phyloP scores from a whole-genome alignment of 2,329 filamentous ascomycete species.

The Verticillium nonalfalfae region DNA sequence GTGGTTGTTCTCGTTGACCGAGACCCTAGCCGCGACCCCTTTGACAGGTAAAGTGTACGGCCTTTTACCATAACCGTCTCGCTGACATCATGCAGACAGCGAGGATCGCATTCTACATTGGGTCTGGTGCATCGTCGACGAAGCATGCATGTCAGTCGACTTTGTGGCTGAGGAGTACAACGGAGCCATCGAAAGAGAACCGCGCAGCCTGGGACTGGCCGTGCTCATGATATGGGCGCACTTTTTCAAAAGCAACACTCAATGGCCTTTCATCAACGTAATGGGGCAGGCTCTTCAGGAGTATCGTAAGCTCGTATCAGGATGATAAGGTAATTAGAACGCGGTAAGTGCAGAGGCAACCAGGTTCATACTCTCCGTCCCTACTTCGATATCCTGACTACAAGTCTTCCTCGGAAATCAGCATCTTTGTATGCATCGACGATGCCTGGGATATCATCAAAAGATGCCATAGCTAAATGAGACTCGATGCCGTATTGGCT shows the following conservation, averaged over 20 bases:
- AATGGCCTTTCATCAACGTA: constrained; percentile 41
- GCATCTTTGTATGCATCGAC: constrained; percentile 15
- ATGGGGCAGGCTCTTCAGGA: constrained; percentile 31
- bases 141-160: constrained; percentile 31
- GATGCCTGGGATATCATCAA: constrained; percentile 18
- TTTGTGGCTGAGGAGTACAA: constrained; percentile 27
- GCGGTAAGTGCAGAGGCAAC: background rate
- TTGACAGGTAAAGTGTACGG: constrained; percentile 18
- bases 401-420: constrained; percentile 12
- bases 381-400: constrained; percentile 16
- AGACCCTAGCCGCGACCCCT: constrained; percentile 11
- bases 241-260: constrained; percentile 39
- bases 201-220: constrained; percentile 26
- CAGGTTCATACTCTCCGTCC: background rate
- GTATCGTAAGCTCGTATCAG: constrained; percentile 17
- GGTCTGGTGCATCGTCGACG: constrained; percentile 37
- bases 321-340: background rate
- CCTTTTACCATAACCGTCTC: background rate
- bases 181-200: constrained; percentile 12
- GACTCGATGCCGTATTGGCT: constrained; percentile 16
- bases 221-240: constrained; percentile 38
- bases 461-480: constrained; percentile 18
- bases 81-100: constrained; percentile 19
- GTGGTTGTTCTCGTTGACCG: constrained; percentile 29
- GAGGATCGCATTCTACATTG: constrained; percentile 39